Evolutionary conservation across 108 stramenopile genomes (phyloP).

Genomic region (Pseudonitzschia pungens): DNA sequence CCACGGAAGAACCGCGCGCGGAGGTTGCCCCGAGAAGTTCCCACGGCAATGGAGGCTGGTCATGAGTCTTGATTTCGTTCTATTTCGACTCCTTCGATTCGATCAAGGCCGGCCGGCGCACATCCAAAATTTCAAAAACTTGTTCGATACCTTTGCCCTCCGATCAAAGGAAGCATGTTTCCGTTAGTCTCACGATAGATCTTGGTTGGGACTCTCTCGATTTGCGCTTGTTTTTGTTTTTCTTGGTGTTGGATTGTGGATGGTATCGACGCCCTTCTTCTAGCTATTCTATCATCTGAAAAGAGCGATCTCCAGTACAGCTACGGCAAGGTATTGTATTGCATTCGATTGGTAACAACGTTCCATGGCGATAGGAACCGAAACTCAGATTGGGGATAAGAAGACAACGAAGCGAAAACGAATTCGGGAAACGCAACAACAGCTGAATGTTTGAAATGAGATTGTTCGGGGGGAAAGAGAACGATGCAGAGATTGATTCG

Average conservation of each 20-base stretch:
- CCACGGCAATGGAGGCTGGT: too few relatives aligned
- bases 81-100: neutral
- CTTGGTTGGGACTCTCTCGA: neutral
- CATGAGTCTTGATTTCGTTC: too few relatives aligned
- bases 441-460: neutral
- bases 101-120: neutral
- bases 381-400: neutral
- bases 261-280: too few relatives aligned
- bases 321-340: neutral
- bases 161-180: neutral
- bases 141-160: neutral
- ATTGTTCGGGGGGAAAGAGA: slow-evolving; percentile 18
- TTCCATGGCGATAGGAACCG: neutral
- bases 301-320: too few relatives aligned
- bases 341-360: neutral
- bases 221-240: neutral
- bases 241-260: too few relatives aligned
- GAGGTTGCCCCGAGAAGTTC: too few relatives aligned
- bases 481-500: neutral
- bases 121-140: slow-evolving; percentile 5
- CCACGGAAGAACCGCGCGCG: too few relatives aligned
- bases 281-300: too few relatives aligned
- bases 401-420: neutral
- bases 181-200: neutral
- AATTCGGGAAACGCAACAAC: neutral